Conservation (phyloP, 108 stramenopile genomes). For the Nitzschia sp. region DNA sequence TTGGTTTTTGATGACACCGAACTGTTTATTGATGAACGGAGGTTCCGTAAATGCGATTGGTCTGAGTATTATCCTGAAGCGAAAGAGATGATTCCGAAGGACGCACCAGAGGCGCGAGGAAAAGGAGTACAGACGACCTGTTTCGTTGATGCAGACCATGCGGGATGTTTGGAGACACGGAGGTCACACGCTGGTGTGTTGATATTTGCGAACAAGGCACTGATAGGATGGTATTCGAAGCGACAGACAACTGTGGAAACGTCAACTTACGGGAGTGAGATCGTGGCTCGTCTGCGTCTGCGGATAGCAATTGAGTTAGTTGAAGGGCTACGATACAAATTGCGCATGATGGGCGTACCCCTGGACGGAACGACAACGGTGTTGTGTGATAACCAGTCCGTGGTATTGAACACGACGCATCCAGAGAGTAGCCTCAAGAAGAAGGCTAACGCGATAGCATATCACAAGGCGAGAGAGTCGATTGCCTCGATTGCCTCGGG, state of each 20-base stretch:
- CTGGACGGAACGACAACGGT: slow-evolving; percentile 31
- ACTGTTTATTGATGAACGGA: no score
- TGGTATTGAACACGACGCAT: slow-evolving; percentile 31
- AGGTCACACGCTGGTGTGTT: slow-evolving; percentile 55
- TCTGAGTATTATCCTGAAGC: slow-evolving; percentile 20
- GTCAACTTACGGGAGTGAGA: slow-evolving; percentile 43
- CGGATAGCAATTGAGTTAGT: slow-evolving; percentile 45
- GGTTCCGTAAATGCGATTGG: neutral
- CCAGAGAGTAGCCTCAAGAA: slow-evolving; percentile 57
- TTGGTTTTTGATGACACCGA: no score
- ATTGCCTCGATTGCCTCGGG: no score
- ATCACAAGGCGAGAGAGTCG: slow-evolving; percentile 48
- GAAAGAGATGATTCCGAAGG: neutral
- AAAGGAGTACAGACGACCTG: slow-evolving; percentile 1
- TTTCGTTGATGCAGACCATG: slow-evolving; percentile 63
- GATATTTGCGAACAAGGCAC: slow-evolving; percentile 52
- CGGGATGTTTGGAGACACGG: slow-evolving; percentile 41
- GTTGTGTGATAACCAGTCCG: slow-evolving; percentile 48
- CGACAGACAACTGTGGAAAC: slow-evolving; percentile 54
- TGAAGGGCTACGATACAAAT: slow-evolving; percentile 51
- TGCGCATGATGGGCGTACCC: slow-evolving; percentile 56
- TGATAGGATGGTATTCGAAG: slow-evolving; percentile 44
- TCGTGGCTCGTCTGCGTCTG: slow-evolving; percentile 47
- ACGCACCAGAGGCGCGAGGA: slow-evolving; percentile 22
- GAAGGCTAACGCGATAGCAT: slow-evolving; percentile 46